Conservation (phyloP, 2,329 filamentous ascomycete species). For the Clonostachys solani region DNA sequence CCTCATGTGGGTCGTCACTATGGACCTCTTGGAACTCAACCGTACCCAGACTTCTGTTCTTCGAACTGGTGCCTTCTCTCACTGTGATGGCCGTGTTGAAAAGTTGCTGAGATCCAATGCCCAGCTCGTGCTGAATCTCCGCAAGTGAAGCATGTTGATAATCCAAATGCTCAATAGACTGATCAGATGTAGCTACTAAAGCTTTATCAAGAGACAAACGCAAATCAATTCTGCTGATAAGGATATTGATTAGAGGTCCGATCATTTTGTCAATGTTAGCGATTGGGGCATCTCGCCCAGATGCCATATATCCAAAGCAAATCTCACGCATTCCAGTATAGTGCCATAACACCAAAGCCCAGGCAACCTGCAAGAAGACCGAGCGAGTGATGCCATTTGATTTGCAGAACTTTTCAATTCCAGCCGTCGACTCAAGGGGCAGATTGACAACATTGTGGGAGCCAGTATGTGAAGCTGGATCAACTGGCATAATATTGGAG, state of each 20-base stretch:
- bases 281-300: constrained; percentile 48
- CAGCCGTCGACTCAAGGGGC: not conserved
- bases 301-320: constrained; percentile 49
- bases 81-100: constrained; percentile 1
- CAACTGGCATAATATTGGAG: not conserved
- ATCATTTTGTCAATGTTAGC: constrained; percentile 40
- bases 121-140: constrained; percentile 3
- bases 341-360: constrained; percentile 42
- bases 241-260: constrained; percentile 51
- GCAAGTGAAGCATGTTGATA: constrained; percentile 3
- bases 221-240: constrained; percentile 41
- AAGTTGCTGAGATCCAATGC: not conserved
- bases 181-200: constrained; percentile 13
- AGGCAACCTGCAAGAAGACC: constrained; percentile 44
- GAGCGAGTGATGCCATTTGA: constrained; percentile 35
- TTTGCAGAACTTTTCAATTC: not conserved
- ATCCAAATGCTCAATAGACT: constrained; percentile 1
- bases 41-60: no score
- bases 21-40: no score
- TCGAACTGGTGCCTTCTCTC: no score
- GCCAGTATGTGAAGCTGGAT: not conserved
- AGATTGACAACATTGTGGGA: constrained; percentile 4
- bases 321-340: constrained; percentile 42
- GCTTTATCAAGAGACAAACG: not conserved
- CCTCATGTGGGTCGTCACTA: no score